phyloP scores from a whole-genome alignment of 495 filamentous ascomycete genomes.

The Penicillium malachiteum region DNA sequence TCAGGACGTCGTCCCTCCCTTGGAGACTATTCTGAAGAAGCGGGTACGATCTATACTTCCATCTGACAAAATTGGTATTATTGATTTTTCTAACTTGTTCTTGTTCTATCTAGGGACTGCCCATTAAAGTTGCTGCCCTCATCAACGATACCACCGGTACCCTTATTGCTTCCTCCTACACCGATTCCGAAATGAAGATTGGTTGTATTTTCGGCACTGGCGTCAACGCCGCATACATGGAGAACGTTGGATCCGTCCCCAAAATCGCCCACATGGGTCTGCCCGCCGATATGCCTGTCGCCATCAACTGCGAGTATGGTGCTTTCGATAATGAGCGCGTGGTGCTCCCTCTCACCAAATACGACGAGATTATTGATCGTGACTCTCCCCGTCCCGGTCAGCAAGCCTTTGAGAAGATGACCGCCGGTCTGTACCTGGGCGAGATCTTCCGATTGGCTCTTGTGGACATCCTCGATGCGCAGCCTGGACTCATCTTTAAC shows the following conservation, averaged over 20 bases:
- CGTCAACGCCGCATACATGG: conserved; percentile 98
- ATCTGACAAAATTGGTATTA: not conserved
- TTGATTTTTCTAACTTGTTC: not conserved
- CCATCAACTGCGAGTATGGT: conserved; percentile 99
- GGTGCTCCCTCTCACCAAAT: conserved; percentile 83
- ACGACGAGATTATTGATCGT: conserved; percentile 83
- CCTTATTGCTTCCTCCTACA: conserved; percentile 97
- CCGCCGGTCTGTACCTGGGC: conserved; percentile 91
- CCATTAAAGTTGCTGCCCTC: conserved; percentile 88
- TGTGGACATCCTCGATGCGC: conserved; percentile 78
- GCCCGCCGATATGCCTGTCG: conserved; percentile 85
- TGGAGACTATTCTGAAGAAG: conserved; percentile 78
- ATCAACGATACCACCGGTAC: conserved; percentile 99
- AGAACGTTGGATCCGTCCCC: conserved; percentile 83
- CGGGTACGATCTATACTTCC: conserved; percentile 52
- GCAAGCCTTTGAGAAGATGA: conserved; percentile 98
- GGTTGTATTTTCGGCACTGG: conserved; percentile 98
- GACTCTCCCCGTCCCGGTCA: conserved; percentile 93
- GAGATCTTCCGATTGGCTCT: conserved; percentile 92
- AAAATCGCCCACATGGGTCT: conserved; percentile 94
- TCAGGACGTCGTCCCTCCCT: conserved; percentile 87
- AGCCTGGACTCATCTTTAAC: conserved; percentile 74
- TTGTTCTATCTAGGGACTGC: conserved; percentile 62
- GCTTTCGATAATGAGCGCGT: conserved; percentile 97
- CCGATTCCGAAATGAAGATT: conserved; percentile 85